Evolutionary conservation across 2,329 filamentous ascomycete species (phyloP).

Genomic region (Cyanodermella asteris): DNA sequence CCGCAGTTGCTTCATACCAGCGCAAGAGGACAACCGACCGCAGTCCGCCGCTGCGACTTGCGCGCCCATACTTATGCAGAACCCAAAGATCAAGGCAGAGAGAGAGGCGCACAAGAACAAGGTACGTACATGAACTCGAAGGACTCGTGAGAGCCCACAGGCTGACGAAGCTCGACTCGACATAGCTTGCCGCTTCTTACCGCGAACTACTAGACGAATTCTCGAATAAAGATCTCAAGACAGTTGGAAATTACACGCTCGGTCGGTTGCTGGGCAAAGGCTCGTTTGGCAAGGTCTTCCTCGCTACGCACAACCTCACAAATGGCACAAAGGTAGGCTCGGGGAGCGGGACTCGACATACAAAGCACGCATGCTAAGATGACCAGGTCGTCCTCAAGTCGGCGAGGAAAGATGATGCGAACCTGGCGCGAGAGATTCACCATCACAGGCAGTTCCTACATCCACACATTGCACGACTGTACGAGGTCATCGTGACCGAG

Average conservation of each 20-base stretch:
- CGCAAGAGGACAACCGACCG: too few species aligned
- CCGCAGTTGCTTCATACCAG: too few species aligned
- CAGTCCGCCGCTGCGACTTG: too few species aligned
- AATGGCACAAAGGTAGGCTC: conserved; percentile 78
- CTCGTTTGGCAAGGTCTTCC: conserved; percentile 94
- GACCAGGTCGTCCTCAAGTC: conserved; percentile 88
- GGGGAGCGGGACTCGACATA: background rate
- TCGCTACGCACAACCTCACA: conserved; percentile 88
- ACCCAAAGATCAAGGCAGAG: conserved; percentile 29
- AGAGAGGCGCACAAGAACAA: conserved; percentile 37
- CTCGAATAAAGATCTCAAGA: conserved; percentile 69
- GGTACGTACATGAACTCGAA: conserved; percentile 18
- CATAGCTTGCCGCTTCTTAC: conserved; percentile 96
- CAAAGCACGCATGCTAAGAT: conserved; percentile 1
- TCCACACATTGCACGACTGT: conserved; percentile 85
- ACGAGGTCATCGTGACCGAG: conserved; percentile 97
- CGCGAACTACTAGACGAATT: conserved; percentile 96
- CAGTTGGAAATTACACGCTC: conserved; percentile 84
- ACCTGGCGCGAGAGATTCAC: conserved; percentile 91
- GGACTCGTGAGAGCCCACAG: conserved; percentile 4
- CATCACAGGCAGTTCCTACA: conserved; percentile 96
- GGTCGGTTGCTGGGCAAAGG: conserved; percentile 89
- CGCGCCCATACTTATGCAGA: too few species aligned
- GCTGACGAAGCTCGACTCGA: conserved; percentile 6
- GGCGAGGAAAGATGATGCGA: conserved; percentile 84